Evolutionary conservation across 2,329 filamentous ascomycete genomes (phyloP).

Genomic region (Claviceps monticola): DNA sequence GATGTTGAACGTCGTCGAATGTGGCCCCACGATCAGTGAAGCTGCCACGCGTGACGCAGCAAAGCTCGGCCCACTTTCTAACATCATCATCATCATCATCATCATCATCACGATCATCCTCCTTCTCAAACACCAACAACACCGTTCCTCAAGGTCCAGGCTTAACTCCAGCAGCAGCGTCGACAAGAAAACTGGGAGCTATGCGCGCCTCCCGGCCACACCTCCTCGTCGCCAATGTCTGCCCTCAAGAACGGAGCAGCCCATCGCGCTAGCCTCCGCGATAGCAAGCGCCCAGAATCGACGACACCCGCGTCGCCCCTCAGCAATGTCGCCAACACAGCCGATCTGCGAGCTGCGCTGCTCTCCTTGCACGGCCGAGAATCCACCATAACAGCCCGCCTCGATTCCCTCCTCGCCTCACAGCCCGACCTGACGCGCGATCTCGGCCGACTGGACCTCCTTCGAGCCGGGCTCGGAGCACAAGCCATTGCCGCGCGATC

Average conservation of each 20-base stretch:
- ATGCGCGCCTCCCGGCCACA: constrained; percentile 28
- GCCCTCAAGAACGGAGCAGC: constrained; percentile 30
- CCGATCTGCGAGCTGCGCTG: constrained; percentile 69
- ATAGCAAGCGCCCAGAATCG: constrained; percentile 14
- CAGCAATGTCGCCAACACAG: constrained; percentile 57
- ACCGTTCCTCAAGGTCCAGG: not conserved
- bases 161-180: not conserved
- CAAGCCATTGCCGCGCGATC: constrained; percentile 73
- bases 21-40: not conserved
- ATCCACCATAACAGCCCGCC: constrained; percentile 54
- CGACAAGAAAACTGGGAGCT: constrained; percentile 18
- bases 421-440: constrained; percentile 81
- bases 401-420: constrained; percentile 65
- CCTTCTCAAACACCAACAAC: not conserved
- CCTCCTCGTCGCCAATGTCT: constrained; percentile 31
- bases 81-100: not conserved
- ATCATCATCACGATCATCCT: not conserved
- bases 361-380: constrained; percentile 64
- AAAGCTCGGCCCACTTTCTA: not conserved
- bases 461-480: constrained; percentile 75
- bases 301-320: constrained; percentile 26
- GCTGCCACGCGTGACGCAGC: not conserved
- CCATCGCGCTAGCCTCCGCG: constrained; percentile 19
- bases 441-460: constrained; percentile 71
- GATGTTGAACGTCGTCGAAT: not conserved